These are phyloP conservation scores for Suillus spraguei DNA, from an alignment of 768 basidiomycete species.

Conservation along the genomic window DNA sequence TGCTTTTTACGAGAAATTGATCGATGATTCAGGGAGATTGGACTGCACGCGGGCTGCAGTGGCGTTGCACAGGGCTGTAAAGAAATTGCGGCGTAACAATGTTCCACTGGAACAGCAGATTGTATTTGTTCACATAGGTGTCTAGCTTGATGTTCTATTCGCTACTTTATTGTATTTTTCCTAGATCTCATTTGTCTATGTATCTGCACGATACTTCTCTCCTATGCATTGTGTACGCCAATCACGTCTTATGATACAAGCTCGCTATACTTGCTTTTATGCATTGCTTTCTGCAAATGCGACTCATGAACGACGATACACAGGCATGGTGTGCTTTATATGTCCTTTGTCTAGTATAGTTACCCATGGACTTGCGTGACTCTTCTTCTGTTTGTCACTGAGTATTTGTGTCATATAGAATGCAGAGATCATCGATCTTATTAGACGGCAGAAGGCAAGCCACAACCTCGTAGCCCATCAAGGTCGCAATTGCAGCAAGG, in stretches of 20 bases:
- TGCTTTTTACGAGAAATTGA: background rate
- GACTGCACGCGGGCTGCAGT: slow-evolving; percentile 2
- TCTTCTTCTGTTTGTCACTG: background rate
- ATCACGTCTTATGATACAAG: too few species aligned
- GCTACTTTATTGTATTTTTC: too few species aligned
- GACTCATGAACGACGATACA: background rate
- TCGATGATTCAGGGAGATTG: background rate
- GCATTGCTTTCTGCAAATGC: too few species aligned
- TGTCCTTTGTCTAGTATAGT: too few species aligned
- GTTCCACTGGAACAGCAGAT: slow-evolving; percentile 9
- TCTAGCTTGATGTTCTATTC: background rate
- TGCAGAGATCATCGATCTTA: background rate
- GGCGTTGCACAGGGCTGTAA: background rate
- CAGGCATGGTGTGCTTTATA: too few species aligned
- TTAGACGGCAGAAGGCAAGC: too few species aligned
- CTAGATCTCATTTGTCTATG: background rate
- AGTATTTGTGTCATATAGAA: background rate
- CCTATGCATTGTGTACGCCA: too few species aligned
- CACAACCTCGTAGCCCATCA: background rate
- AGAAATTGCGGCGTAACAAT: background rate
- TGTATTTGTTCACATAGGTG: slow-evolving; percentile 7
- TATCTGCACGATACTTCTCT: background rate
- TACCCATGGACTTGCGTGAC: too few species aligned
- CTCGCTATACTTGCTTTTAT: too few species aligned
- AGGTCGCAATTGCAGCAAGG: background rate